Base-by-base conservation (phyloP, 2,329 filamentous ascomycete genomes). In the Pseudogymnoascus sp. region DNA sequence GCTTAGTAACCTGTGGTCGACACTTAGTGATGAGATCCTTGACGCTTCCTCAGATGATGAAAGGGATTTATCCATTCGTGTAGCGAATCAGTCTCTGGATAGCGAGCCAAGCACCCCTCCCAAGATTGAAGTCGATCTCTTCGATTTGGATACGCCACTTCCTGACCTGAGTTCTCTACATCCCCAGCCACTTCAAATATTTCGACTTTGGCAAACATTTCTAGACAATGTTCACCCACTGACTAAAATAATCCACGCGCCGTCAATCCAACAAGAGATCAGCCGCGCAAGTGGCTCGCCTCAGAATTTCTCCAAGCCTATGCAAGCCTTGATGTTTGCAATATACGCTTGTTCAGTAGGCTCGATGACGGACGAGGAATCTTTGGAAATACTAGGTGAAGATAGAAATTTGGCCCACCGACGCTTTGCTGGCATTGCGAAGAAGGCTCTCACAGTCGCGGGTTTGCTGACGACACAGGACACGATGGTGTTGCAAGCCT, bases 191-290 rank as follows among this genome's bases (percentile, higher is more conserved):
- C 79, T 85, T 18, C 81, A 85, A 62, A 84, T 85, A 60, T 81
- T 86, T 62, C 79, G 83, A 65, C 75, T 87, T 16, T 90, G 87
- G 86, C 85, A 89, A 71, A 78, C 83, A 14, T 90, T 87, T 68
- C 78, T 89, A 41, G 81, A 84, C 64, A 88, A 88, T 66, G 82
- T 89, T 65, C 85, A 89, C 65, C 85, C 86, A 0, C 70, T 90
- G 5, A 76, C 88, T 54, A 89, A 88, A 67, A 77, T 89, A 61
- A 86, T 83, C 0, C 87, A 90, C 67, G 81, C 83, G 0, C 85
- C 85, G 0, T 87, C 80, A 1, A 73, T 89, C 1, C 86, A 89
- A 68, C 75, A 74, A n/a, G 80, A 80, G 59, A 80, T 90, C 38
- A 81, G 89, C 58, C 82, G 85, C 62, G 84, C 84, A 6, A 80